Base-by-base conservation (phyloP, 2,329 filamentous ascomycete genomes). In the Monilinia vaccinii-corymbosi region DNA sequence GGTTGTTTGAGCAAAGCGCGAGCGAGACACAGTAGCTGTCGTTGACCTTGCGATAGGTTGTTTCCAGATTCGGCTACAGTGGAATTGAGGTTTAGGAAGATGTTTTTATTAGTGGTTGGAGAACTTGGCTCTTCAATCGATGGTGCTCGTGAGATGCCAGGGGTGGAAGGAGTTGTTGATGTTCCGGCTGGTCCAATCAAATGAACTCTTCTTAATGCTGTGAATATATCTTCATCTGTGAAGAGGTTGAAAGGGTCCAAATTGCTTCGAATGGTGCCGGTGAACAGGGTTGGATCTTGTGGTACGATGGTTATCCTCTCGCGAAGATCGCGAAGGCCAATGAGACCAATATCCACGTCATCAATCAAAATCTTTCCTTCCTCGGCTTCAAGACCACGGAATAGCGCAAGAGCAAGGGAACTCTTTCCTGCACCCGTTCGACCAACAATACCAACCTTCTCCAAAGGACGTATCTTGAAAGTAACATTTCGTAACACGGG, bases 221-320 rank as follows among this genome's bases (percentile, higher is more conserved):
- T 85, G 72, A 95, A 97, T 50, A 99, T 89, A 66, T 97, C 84
- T 63, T 94, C 90, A 68, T 99, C 91, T 0, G 87, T 91, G 74
- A 96, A 96, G 42, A 89, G 76, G 18, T 85, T 81, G 73, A 99
- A 99, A 0, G 94, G 94, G 72, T 99, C 94, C 25, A 99, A 81
- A 71, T 99, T 99, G 72, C 80, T 91, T 64, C 93, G 84, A 64
- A 97, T 88, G 0, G 92, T 97, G 65, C 93, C 93, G 16, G 86
- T 92, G 75, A 97, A 97, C 0, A 97, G 79, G 0, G 93, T 97
- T 58, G 90, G 94, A 71, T 99, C 94, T 76, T 99, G 94, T 32
- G 94, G 94, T 60, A 99, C 94, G 74, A 99, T 97, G 0, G 95
- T 97, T 68, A 99, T 95, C 50, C 89, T 87, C 75, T 96, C 88